These are phyloP conservation scores for Cokeromyces recurvatus DNA, from an alignment of 371 early-diverging fungal genomes.

Conservation along the genomic window DNA sequence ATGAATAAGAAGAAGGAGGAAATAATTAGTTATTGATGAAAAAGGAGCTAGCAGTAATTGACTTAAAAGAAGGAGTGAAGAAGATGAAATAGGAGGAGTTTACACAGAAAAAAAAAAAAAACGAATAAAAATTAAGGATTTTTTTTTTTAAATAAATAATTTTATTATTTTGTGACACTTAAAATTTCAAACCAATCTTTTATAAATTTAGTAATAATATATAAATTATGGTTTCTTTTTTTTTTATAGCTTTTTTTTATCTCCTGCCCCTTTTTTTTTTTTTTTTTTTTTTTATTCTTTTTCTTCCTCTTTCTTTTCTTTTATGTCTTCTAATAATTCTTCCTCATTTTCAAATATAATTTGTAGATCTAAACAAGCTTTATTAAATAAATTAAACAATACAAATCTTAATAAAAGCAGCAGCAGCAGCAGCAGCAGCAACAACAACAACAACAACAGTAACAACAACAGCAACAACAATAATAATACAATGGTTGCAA, in stretches of 20 bases:
- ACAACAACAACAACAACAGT: slow-evolving; percentile 1
- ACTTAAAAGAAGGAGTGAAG: too few species aligned
- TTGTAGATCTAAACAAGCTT: slow-evolving; percentile 9
- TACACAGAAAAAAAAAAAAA: too few species aligned
- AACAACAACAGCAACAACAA: slow-evolving; percentile 1
- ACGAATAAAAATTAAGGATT: too few species aligned
- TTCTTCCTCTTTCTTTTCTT: slow-evolving; percentile 4
- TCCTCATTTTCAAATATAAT: slow-evolving; percentile 11
- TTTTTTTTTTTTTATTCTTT: slow-evolving; percentile 1
- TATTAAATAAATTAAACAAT: neutral
- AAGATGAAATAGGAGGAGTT: too few species aligned
- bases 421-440: neutral
- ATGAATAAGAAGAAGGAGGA: too few species aligned
- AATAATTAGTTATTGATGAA: too few species aligned
- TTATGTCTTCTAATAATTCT: neutral
- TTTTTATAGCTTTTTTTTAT: neutral
- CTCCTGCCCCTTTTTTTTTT: slow-evolving; percentile 4
- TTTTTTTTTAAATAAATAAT: too few species aligned
- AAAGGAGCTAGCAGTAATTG: too few species aligned
- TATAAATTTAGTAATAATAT: too few species aligned
- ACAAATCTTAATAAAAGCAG: slow-evolving; percentile 1
- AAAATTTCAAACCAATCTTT: too few species aligned
- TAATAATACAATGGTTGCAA: neutral
- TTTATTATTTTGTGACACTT: too few species aligned
- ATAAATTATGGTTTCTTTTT: neutral